Conservation (phyloP, 768 basidiomycete species). For the Russula dissimulans region DNA sequence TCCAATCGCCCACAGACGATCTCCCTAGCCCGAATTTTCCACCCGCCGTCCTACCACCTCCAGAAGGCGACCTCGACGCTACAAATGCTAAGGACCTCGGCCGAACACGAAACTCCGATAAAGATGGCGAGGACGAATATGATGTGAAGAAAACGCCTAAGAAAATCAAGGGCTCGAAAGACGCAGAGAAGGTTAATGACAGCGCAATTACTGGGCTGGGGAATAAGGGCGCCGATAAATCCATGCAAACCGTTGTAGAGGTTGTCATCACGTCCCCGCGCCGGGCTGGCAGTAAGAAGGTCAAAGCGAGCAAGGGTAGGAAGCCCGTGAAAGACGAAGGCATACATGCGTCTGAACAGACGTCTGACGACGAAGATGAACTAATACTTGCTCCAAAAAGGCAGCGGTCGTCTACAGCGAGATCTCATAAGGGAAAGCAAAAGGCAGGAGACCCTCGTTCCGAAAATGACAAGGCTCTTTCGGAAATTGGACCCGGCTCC, state of each 20-base stretch:
- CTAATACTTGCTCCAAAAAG: conserved; percentile 5
- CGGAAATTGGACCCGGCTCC: neutral
- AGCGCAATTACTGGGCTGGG: neutral
- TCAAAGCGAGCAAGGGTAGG: neutral
- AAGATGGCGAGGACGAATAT: conserved; percentile 13
- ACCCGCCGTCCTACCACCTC: neutral
- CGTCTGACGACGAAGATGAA: conserved; percentile 14
- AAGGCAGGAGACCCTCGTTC: neutral
- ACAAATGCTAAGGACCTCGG: neutral
- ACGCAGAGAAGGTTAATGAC: conserved; percentile 12
- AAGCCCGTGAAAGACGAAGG: neutral
- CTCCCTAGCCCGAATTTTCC: neutral
- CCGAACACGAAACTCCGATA: conserved; percentile 1
- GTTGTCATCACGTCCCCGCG: conserved; percentile 22
- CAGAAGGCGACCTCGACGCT: neutral
- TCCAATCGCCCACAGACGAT: neutral
- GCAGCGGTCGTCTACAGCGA: conserved; percentile 9
- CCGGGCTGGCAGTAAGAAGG: conserved; percentile 17
- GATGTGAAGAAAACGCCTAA: conserved; percentile 15
- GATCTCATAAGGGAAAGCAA: conserved; percentile 16
- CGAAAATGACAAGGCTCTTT: neutral
- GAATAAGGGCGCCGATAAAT: conserved; percentile 7
- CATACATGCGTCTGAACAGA: neutral
- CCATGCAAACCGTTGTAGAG: conserved; percentile 11
- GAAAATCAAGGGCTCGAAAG: conserved; percentile 3